Base-by-base conservation (phyloP, 1,284 basidiomycete genomes). In the Austroboletus niveus region DNA sequence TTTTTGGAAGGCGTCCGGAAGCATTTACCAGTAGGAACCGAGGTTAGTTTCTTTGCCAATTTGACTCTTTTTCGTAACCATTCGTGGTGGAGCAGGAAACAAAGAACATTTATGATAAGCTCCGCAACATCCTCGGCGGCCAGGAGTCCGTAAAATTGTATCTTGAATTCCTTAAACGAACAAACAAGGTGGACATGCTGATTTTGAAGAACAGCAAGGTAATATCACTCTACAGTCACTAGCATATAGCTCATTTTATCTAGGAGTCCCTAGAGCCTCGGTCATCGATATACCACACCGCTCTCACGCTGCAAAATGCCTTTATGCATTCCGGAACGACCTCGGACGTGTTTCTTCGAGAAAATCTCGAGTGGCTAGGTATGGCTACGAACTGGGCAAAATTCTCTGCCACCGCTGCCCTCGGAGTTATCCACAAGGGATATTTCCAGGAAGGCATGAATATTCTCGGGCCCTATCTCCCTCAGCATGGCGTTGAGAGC, bases 341-440 rank as follows among this genome's bases (percentile, higher is more conserved):
- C 0, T 94, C 93, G 3, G 95, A 98, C 62, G 69, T 81, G 35
- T 98, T 98, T 77, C 75, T 98, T 29, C 85, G 93, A 10, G 92
- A 96, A 52, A 98, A 98, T 68, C 79, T 98, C 43, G 94, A 96
- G 67, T 98, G 94, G 93, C 81, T 98, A 2, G 89, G 84, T 24
- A 80, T 92, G 54, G 95, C 95, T 3, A 89, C 87, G 39, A 97
- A 98, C 68, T 98, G 95, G 95, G 92, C 92, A 41, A 98, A 98
- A 66, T 98, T 98, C 73, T 92, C 92, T 8, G 92, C 94, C 3
- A 97, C 95, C 8, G 94, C 94, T 24, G 93, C 90, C 8, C 83
- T 98, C 24, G 95, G 95, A 60, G 91, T 98, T 47, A 97, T 98
- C 59, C 94, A 98, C 75, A 94, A 95, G 61, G 95, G 95, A 42